phyloP scores from a whole-genome alignment of 2,329 filamentous ascomycete species.

The Teratosphaeria destructans region DNA sequence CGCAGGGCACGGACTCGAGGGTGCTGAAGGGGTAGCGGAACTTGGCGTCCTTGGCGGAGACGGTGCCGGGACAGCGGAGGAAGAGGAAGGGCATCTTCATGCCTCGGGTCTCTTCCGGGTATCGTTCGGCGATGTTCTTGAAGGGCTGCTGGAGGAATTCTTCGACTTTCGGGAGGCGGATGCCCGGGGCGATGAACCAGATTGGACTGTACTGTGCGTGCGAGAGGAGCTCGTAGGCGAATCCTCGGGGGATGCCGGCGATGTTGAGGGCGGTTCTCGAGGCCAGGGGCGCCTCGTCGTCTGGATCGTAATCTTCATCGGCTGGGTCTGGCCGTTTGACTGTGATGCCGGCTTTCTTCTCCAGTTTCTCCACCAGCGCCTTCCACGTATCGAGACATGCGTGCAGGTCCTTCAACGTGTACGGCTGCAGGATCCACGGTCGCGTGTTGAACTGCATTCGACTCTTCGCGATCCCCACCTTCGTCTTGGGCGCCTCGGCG shows the following conservation, averaged over 20 bases:
- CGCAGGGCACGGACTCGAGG: constrained; percentile 23
- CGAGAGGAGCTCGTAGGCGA: constrained; percentile 23
- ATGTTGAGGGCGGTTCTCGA: constrained; percentile 20
- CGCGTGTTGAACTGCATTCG: constrained; percentile 13
- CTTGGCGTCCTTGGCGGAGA: constrained; percentile 24
- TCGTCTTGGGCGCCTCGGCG: constrained; percentile 6
- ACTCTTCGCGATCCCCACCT: constrained; percentile 8
- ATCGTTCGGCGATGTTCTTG: constrained; percentile 18
- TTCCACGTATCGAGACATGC: constrained; percentile 21
- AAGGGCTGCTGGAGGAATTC: constrained; percentile 26
- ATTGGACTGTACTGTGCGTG: constrained; percentile 21
- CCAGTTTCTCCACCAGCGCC: constrained; percentile 18
- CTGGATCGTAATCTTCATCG: constrained; percentile 12
- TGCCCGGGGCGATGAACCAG: constrained; percentile 23
- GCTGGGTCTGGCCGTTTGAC: constrained; percentile 3
- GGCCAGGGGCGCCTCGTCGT: constrained; percentile 14
- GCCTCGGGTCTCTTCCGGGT: constrained; percentile 20
- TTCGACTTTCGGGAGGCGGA: constrained; percentile 23
- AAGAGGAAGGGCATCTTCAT: constrained; percentile 27
- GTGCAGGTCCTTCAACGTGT: constrained; percentile 21
- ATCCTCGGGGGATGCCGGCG: constrained; percentile 20
- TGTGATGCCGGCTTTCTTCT: constrained; percentile 16
- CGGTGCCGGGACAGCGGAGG: constrained; percentile 20
- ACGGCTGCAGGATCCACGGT: constrained; percentile 25
- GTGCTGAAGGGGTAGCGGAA: constrained; percentile 25